Evolutionary conservation across 2,329 filamentous ascomycete genomes (phyloP).

Genomic region (Claviceps quebecensis): DNA sequence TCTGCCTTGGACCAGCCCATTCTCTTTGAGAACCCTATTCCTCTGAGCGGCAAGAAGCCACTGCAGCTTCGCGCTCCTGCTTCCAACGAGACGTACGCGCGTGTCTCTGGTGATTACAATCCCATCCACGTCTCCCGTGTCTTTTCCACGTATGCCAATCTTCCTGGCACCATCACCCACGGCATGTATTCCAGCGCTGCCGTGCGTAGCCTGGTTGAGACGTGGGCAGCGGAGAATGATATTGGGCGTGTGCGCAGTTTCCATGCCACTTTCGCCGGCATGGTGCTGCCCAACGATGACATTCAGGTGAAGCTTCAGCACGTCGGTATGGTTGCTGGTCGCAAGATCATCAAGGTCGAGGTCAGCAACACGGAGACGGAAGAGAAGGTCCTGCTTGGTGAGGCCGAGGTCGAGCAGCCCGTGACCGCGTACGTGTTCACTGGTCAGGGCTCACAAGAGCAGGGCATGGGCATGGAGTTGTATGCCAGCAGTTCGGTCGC

Average conservation of each 20-base stretch:
- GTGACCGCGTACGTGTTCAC: conserved; percentile 97
- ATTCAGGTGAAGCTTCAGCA: conserved; percentile 93
- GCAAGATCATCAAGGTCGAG: conserved; percentile 99
- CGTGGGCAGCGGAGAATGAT: conserved; percentile 98
- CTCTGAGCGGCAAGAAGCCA: conserved; percentile 81
- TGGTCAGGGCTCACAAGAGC: conserved; percentile 94
- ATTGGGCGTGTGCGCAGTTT: conserved; percentile 94
- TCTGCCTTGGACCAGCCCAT: conserved; percentile 90
- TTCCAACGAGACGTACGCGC: conserved; percentile 95
- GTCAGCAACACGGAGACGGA: conserved; percentile 90
- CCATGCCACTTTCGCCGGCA: conserved; percentile 91
- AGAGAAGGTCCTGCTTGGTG: conserved; percentile 87
- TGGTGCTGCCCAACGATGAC: conserved; percentile 94
- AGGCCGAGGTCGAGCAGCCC: conserved; percentile 95
- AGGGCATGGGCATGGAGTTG: conserved; percentile 99
- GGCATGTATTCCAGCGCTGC: conserved; percentile 99
- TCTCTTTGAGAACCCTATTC: conserved; percentile 94
- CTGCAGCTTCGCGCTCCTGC: conserved; percentile 80
- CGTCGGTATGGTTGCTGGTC: conserved; percentile 91
- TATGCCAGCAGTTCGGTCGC: conserved; percentile 89
- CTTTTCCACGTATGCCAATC: conserved; percentile 88
- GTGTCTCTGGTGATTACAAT: conserved; percentile 96
- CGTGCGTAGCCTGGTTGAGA: conserved; percentile 90
- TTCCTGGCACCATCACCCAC: conserved; percentile 94
- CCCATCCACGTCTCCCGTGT: conserved; percentile 96